Evolutionary conservation across 441 rosid genomes (phyloP).

Genomic region (Biscutella auriculata): DNA sequence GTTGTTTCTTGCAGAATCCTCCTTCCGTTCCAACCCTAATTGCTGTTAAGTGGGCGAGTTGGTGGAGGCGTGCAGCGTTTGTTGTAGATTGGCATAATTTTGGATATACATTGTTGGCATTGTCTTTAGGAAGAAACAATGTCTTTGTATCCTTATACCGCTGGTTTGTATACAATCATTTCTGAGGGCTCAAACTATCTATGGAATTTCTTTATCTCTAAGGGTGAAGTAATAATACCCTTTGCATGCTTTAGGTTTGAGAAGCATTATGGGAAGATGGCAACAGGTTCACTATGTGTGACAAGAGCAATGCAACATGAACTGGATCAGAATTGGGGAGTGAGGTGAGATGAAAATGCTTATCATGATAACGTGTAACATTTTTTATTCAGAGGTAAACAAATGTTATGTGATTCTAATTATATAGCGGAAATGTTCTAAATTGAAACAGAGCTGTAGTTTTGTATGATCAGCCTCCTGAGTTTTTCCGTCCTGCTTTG

Average conservation of each 20-base stretch:
- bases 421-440: constrained; percentile 14
- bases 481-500: constrained; percentile 64
- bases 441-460: constrained; percentile 49
- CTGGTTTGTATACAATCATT: constrained; percentile 35
- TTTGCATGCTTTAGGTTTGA: constrained; percentile 51
- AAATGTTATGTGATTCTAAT: constrained; percentile 9
- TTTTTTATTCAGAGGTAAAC: not conserved
- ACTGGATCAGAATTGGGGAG: constrained; percentile 90
- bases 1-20: constrained; percentile 54
- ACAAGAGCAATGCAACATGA: constrained; percentile 97
- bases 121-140: constrained; percentile 84
- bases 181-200: not conserved
- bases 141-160: constrained; percentile 63
- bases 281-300: constrained; percentile 76
- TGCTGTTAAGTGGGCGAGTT: constrained; percentile 91
- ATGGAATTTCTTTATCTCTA: not conserved
- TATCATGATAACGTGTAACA: constrained; percentile 9
- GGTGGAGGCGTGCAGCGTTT: constrained; percentile 54
- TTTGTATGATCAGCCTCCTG: constrained; percentile 91
- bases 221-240: not conserved
- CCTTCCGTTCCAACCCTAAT: constrained; percentile 88
- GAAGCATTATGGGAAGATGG: constrained; percentile 76
- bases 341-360: constrained; percentile 46
- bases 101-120: constrained; percentile 80
- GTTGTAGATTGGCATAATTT: constrained; percentile 95